Base-by-base conservation (phyloP, 345 rosid genomes). In the Boechera divaricarpa region DNA sequence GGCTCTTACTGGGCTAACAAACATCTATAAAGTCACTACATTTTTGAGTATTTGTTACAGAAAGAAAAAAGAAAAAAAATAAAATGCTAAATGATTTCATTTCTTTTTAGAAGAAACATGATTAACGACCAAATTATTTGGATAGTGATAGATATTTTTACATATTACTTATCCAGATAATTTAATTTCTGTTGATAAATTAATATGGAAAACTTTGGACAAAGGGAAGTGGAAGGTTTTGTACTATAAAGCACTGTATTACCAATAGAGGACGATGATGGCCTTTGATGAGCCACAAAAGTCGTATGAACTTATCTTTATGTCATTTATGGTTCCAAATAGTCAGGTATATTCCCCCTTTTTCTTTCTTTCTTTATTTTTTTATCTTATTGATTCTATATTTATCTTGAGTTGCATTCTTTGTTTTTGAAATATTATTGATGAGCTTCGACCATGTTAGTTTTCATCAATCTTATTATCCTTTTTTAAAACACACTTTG, bases 321-420 rank as follows among this genome's bases (percentile, higher is more conserved):
- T 73, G 78, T 79, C 78, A 72, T 69, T 79, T 67, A 67, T 79
- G 75, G 71, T 73, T 79, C 79, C 78, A 79, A 52, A 61, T 74
- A 73, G 77, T 72, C 63, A 49, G 57, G 33, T 66, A 48, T 78
- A 72, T 72, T 72, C 69, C 38, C 31, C 28, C 16, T 65, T 32
- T 55, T 9, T 2, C 5, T 63, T 70, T 63, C 0, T 47, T 63
- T 56, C 0, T 76, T 6, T 31, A 0, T 47, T 5, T 69, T 1
- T 64, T 28, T 61, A 31, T 68, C 31, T 60, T 51, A 7, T 38
- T 51, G 60, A 75, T 60, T 61, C 70, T 15, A 12, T 44, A 12
- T 41, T 10, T 55, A 63, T 70, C 54, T 24, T 26, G 16, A 54
- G 5, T 55, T 70, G 42, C 51, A 26, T 38, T 70, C 33, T 54